Evolutionary conservation across 1,284 basidiomycete genomes (phyloP).

Genomic region (Fomitopsis betulina): DNA sequence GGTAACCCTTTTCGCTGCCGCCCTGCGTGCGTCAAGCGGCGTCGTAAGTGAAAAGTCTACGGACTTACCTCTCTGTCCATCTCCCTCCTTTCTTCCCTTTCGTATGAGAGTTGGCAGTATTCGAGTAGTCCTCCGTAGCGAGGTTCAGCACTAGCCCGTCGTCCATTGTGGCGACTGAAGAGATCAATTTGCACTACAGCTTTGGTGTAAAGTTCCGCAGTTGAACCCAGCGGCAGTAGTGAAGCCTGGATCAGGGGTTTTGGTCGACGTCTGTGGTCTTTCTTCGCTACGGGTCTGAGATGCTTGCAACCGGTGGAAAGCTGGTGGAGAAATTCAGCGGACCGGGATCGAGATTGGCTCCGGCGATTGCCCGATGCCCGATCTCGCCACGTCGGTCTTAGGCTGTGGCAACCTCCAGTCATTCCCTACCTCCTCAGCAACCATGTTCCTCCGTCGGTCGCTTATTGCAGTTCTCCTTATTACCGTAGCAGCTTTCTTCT

Average conservation of each 20-base stretch:
- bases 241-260: too few relatives aligned
- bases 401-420: slow-evolving; percentile 4
- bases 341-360: background rate
- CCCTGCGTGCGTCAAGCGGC: slow-evolving; percentile 32
- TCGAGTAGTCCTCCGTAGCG: slow-evolving; percentile 34
- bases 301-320: background rate
- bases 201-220: too few relatives aligned
- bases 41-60: background rate
- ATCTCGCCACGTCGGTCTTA: slow-evolving; percentile 1
- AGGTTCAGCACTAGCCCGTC: slow-evolving; percentile 69
- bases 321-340: slow-evolving; percentile 3
- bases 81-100: slow-evolving; percentile 63
- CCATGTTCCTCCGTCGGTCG: slow-evolving; percentile 51
- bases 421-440: slow-evolving; percentile 8
- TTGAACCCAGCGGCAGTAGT: too few relatives aligned
- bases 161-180: slow-evolving; percentile 44
- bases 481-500: slow-evolving; percentile 66
- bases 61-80: slow-evolving; percentile 78
- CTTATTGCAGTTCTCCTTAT: slow-evolving; percentile 60
- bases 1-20: slow-evolving; percentile 64
- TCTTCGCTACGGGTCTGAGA: too few relatives aligned
- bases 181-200: background rate
- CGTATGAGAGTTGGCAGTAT: slow-evolving; percentile 22
- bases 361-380: slow-evolving; percentile 3
- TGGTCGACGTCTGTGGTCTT: too few relatives aligned